Evolutionary conservation across 164 flowering plant species (phyloP).

Genomic region (Vitis labrusca): DNA sequence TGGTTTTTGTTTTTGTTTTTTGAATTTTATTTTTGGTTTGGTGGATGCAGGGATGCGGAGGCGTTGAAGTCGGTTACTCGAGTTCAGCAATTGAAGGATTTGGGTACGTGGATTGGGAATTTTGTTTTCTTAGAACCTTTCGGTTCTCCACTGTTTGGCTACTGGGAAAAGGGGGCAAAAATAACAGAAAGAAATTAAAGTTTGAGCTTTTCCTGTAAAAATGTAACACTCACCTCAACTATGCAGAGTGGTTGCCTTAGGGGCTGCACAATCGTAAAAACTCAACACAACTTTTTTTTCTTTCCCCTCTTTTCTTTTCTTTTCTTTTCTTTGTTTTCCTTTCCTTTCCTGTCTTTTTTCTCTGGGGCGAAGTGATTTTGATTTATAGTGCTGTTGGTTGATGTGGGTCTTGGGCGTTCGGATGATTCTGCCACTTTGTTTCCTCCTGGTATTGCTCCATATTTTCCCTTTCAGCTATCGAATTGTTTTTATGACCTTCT

Average conservation of each 20-base stretch:
- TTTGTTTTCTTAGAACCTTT: not conserved
- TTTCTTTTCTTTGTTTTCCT: no score
- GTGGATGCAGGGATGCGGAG: conserved; percentile 73
- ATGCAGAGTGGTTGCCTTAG: not conserved
- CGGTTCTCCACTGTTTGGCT: not conserved
- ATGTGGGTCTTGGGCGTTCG: no score
- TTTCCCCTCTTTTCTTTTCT: no score
- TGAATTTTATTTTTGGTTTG: not conserved
- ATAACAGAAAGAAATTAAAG: not conserved
- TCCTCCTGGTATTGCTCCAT: no score
- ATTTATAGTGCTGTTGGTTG: no score
- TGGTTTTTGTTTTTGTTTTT: not conserved
- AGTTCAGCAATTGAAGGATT: conserved; percentile 82
- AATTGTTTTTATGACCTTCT: no score
- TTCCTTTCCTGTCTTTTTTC: no score
- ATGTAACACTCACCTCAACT: not conserved
- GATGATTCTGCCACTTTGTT: no score
- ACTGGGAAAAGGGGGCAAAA: not conserved
- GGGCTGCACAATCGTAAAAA: no score
- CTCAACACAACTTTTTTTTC: no score
- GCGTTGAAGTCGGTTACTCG: conserved; percentile 68
- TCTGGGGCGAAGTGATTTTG: no score
- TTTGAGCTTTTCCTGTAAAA: not conserved
- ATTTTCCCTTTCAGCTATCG: no score
- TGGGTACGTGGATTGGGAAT: conserved; percentile 47